Conservation (phyloP, 495 filamentous ascomycete species). For the Aspergillus egyptiacus region DNA sequence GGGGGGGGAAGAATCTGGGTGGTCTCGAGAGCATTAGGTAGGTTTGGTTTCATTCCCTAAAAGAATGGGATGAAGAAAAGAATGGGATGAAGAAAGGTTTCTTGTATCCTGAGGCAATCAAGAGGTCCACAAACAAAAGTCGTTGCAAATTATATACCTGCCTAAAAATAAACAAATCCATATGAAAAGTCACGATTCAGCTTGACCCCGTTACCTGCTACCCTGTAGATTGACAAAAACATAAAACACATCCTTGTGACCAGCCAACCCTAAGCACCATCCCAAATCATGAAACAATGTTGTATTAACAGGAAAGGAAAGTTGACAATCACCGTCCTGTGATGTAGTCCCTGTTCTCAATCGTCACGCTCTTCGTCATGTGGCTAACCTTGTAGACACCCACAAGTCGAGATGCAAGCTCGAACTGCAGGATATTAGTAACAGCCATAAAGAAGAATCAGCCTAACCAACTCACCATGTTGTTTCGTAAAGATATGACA, state of each 20-base stretch:
- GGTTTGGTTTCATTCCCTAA: too few species aligned
- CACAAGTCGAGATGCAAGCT: slow-evolving; percentile 85
- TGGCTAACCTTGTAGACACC: slow-evolving; percentile 99
- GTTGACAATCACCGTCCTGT: slow-evolving; percentile 31
- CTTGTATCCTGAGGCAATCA: too few species aligned
- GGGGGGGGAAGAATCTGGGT: too few species aligned
- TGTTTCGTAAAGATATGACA: slow-evolving; percentile 95
- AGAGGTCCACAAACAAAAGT: too few species aligned
- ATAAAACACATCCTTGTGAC: slow-evolving; percentile 8
- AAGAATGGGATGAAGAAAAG: too few species aligned
- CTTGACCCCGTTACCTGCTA: background rate
- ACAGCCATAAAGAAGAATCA: background rate
- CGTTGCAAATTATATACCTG: background rate
- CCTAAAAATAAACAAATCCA: too few species aligned
- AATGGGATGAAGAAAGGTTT: too few species aligned
- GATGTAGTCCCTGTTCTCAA: slow-evolving; percentile 85
- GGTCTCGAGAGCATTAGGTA: too few species aligned
- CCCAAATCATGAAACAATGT: slow-evolving; percentile 6
- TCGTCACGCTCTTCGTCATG: slow-evolving; percentile 98
- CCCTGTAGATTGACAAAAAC: slow-evolving; percentile 4
- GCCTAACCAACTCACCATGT: slow-evolving; percentile 60
- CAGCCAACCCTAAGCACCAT: slow-evolving; percentile 6
- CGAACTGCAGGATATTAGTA: slow-evolving; percentile 51
- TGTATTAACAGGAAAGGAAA: slow-evolving; percentile 9
- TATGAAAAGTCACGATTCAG: slow-evolving; percentile 1